Evolutionary conservation across 1,139 yeast genomes (phyloP).

Genomic region (Pichia sp.): DNA sequence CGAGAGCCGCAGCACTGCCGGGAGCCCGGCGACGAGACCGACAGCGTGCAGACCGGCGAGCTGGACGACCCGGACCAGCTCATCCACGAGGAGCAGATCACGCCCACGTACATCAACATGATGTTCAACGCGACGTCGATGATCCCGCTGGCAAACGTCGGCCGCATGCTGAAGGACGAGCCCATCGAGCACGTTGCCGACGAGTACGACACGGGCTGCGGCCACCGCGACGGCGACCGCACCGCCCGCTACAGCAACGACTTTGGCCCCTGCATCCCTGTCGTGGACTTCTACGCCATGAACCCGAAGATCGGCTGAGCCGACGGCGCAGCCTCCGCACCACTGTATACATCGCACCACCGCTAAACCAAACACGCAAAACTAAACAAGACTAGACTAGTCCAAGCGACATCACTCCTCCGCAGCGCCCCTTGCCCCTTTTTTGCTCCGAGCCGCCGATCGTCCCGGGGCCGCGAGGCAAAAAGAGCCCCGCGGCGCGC

Average conservation of each 20-base stretch:
- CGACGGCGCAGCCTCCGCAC: no score
- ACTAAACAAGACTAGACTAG: no score
- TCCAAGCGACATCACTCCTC: no score
- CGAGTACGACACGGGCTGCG: constrained; percentile 3
- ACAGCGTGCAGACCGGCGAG: no score
- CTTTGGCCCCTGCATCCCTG: neutral
- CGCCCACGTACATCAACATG: constrained; percentile 11
- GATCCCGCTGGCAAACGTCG: constrained; percentile 7
- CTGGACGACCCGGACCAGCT: no score
- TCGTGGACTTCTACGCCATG: neutral
- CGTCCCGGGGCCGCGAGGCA: no score
- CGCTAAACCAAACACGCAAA: no score
- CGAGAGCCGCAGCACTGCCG: neutral
- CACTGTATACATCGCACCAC: no score
- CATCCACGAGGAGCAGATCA: constrained; percentile 7
- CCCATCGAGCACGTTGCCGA: constrained; percentile 6
- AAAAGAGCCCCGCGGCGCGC: no score
- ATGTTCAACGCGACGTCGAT: constrained; percentile 10
- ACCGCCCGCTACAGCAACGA: neutral
- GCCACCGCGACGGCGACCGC: neutral
- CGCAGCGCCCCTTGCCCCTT: no score
- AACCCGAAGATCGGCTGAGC: neutral
- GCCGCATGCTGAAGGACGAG: constrained; percentile 3
- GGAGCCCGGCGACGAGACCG: neutral
- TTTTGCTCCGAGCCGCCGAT: no score